Conservation (phyloP, 2,329 filamentous ascomycete genomes). For the Diaporthe eres region DNA sequence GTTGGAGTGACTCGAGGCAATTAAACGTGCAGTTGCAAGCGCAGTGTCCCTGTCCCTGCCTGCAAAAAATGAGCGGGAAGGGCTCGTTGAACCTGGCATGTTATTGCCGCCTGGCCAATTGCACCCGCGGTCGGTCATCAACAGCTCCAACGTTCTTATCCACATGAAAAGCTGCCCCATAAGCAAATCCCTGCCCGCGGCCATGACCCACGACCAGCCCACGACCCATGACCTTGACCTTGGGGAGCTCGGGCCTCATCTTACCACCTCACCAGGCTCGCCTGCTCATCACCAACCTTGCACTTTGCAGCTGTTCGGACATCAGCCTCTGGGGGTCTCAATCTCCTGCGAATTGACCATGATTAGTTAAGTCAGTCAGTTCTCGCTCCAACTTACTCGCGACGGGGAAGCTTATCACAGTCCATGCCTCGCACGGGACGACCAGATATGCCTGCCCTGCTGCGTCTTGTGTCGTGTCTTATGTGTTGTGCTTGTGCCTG, state of each 20-base stretch:
- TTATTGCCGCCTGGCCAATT: constrained; percentile 17
- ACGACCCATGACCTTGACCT: constrained; percentile 1
- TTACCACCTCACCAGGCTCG: constrained; percentile 17
- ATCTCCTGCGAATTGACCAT: constrained; percentile 12
- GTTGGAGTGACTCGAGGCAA: constrained; percentile 30
- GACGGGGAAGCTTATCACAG: not conserved
- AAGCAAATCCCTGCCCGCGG: constrained; percentile 1
- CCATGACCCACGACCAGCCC: constrained; percentile 16
- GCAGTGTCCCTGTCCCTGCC: constrained; percentile 24
- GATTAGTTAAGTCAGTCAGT: not conserved
- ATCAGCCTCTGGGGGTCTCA: not conserved
- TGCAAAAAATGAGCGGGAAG: constrained; percentile 4
- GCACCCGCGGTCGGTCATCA: not conserved
- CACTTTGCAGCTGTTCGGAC: constrained; percentile 5
- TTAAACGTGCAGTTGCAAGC: constrained; percentile 37
- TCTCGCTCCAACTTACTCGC: constrained; percentile 30
- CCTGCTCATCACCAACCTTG: constrained; percentile 6
- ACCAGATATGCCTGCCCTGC: not conserved
- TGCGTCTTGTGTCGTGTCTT: not conserved
- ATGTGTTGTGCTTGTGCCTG: not conserved
- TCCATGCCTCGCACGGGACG: not conserved
- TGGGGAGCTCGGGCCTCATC: constrained; percentile 30
- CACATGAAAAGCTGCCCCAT: constrained; percentile 12
- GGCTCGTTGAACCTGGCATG: constrained; percentile 11
- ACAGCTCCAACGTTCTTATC: not conserved